These are phyloP conservation scores for Aspergillus oerlinghausenensis DNA, from an alignment of 2,329 filamentous ascomycete genomes.

Conservation along the genomic window DNA sequence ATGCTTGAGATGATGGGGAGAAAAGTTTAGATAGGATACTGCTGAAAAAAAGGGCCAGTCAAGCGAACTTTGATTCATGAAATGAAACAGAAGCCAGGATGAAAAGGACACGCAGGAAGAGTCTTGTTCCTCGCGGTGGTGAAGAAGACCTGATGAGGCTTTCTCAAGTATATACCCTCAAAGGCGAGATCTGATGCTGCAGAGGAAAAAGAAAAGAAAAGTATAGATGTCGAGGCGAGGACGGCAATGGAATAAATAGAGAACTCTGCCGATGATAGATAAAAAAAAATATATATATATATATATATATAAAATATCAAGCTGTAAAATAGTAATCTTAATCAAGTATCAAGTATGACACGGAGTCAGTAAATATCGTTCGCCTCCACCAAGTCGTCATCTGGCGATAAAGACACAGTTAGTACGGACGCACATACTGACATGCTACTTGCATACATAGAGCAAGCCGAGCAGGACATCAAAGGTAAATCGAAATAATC, in stretches of 20 bases:
- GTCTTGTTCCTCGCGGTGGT: not conserved
- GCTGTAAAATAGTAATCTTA: too few species aligned
- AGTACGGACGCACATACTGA: not conserved
- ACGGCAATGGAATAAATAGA: slow-evolving; percentile 1
- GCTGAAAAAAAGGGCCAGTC: too few species aligned
- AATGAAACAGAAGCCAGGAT: not conserved
- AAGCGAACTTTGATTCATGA: not conserved
- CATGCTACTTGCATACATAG: not conserved
- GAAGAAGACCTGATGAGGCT: not conserved
- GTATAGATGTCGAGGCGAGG: not conserved
- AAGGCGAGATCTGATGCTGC: not conserved
- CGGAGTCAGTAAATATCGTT: too few species aligned
- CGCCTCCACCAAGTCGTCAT: slow-evolving; percentile 5
- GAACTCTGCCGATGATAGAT: not conserved
- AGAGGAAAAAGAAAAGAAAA: slow-evolving; percentile 5
- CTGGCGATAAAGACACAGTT: not conserved
- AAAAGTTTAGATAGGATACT: not conserved
- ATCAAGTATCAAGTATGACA: too few species aligned
- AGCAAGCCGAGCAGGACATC: not conserved
- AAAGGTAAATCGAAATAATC: not conserved
- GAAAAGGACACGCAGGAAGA: too few species aligned
- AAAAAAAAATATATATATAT: not conserved
- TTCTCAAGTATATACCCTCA: not conserved
- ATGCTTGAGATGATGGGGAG: not conserved
- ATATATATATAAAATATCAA: too few species aligned